These are phyloP conservation scores for Amoebophrya sp. DNA, from an alignment of 169 alveolate species.

Conservation along the genomic window DNA sequence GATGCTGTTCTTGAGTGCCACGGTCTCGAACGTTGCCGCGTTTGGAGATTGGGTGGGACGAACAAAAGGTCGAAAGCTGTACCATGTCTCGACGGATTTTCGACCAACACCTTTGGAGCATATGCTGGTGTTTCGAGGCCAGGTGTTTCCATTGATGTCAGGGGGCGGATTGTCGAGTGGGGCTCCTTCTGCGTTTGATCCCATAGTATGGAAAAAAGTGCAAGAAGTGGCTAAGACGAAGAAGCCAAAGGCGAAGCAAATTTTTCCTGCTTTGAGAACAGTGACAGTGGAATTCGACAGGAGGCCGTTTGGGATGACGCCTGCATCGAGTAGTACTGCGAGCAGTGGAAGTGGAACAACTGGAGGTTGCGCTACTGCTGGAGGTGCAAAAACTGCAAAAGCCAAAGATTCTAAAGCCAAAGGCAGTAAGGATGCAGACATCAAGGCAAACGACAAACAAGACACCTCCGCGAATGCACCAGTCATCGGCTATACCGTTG, in stretches of 20 bases:
- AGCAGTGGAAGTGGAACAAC: not conserved
- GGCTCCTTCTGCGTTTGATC: not conserved
- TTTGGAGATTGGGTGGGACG: constrained; percentile 45
- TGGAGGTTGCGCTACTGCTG: not conserved
- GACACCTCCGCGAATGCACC: not conserved
- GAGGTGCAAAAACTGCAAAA: not conserved
- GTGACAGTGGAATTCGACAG: not conserved
- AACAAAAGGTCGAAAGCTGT: constrained; percentile 74
- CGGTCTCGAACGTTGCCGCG: constrained; percentile 32
- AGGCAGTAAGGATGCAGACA: not conserved
- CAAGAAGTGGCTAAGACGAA: not conserved
- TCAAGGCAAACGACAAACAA: not conserved
- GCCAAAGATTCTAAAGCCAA: not conserved
- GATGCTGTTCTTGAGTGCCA: constrained; percentile 37
- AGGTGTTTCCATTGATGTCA: not conserved
- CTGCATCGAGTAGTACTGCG: not conserved
- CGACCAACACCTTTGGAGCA: constrained; percentile 94
- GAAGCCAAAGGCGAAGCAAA: not conserved
- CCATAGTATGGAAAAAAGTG: not conserved
- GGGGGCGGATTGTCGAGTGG: not conserved
- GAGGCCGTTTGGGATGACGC: constrained; percentile 10
- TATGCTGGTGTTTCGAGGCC: constrained; percentile 48
- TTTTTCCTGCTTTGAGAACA: not conserved
- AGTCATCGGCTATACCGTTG: not conserved
- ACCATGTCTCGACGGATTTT: constrained; percentile 76